A percentile compares a stretch with the other conserved stretches of the same genome.
Conservation (phyloP, 2,329 filamentous ascomycete species). For the Aureobasidium uvarum region DNA sequence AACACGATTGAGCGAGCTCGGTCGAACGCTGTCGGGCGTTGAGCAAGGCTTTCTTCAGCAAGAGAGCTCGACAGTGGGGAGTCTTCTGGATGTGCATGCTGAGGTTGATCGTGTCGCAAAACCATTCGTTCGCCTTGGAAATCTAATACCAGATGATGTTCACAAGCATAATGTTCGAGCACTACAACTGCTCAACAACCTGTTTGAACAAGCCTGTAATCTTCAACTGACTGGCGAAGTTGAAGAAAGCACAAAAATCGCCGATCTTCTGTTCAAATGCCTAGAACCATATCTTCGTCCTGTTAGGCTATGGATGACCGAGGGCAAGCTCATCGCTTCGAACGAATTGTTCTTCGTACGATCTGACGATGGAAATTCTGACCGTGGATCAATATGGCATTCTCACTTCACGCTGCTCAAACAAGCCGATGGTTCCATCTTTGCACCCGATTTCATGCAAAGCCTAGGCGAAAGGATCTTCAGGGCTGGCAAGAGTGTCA, state of each 20-base stretch:
- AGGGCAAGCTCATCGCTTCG: constrained; percentile 62
- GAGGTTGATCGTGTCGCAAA: constrained; percentile 56
- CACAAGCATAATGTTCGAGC: constrained; percentile 46
- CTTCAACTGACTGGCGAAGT: constrained; percentile 68
- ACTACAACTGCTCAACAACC: constrained; percentile 73
- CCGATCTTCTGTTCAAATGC: constrained; percentile 72
- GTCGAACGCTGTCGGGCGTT: constrained; percentile 57
- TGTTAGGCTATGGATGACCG: constrained; percentile 80
- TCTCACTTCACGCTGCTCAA: constrained; percentile 67
- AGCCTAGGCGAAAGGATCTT: constrained; percentile 71
- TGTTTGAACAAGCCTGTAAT: constrained; percentile 68
- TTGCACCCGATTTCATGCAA: constrained; percentile 72
- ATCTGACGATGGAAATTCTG: constrained; percentile 55
- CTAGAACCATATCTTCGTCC: constrained; percentile 79
- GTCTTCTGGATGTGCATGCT: constrained; percentile 61
- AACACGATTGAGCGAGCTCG: constrained; percentile 57
- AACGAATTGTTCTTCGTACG: constrained; percentile 75
- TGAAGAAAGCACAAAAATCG: constrained; percentile 61
- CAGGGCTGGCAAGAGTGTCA: constrained; percentile 81
- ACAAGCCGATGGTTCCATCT: constrained; percentile 59
- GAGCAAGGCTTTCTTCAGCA: constrained; percentile 61
- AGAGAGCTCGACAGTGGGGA: constrained; percentile 58
- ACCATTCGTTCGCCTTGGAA: constrained; percentile 60
- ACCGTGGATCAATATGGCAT: constrained; percentile 70
- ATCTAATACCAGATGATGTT: constrained; percentile 60